Evolutionary conservation across 768 basidiomycete species (phyloP).

Genomic region (Lactarius sanguifluus): DNA sequence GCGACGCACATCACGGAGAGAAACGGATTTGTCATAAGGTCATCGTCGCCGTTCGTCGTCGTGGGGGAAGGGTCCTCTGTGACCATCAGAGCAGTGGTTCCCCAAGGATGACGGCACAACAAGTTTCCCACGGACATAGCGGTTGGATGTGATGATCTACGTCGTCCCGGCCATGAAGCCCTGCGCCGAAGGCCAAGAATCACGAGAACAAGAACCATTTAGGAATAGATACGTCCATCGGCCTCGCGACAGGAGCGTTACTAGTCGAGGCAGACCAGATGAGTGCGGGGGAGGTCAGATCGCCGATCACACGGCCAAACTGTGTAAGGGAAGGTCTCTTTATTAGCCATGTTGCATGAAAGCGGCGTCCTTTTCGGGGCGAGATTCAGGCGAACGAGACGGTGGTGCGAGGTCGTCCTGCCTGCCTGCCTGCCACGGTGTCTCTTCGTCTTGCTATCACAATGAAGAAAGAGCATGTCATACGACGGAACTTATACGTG

Average conservation of each 20-base stretch:
- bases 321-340: not conserved
- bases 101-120: not conserved
- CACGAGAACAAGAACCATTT: not conserved
- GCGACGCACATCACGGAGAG: not conserved
- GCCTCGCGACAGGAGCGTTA: not conserved
- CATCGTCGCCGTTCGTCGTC: not conserved
- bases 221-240: not conserved
- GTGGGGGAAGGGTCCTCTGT: not conserved
- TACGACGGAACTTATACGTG: not conserved
- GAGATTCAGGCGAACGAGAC: slow-evolving; percentile 3
- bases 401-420: not conserved
- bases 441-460: not conserved
- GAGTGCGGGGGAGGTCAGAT: not conserved
- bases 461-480: slow-evolving; percentile 5
- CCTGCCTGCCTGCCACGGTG: not conserved
- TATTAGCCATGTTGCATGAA: not conserved
- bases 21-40: not conserved
- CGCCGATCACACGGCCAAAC: slow-evolving; percentile 6
- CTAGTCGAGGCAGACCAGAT: not conserved
- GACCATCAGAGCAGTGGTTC: not conserved
- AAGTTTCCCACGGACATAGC: slow-evolving; percentile 14
- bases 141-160: not conserved
- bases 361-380: not conserved
- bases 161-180: not conserved
- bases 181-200: not conserved